Evolutionary conservation across 495 filamentous ascomycete species (phyloP), one percentile per base, ranked within the genome.

Genomic region (Hypoxylon fuscum): DNA sequence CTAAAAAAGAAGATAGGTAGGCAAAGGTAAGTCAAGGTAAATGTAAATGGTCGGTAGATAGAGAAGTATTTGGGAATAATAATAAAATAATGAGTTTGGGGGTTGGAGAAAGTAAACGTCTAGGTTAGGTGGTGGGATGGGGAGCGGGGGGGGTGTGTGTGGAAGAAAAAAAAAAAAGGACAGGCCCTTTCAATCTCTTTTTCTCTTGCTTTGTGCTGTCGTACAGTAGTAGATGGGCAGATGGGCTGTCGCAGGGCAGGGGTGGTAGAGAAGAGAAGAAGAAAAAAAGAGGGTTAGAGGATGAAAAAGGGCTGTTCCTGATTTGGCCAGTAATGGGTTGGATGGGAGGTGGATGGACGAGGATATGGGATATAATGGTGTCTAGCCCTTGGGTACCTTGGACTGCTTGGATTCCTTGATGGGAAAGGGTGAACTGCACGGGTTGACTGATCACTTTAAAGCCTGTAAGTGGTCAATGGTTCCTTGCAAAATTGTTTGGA

Each of bases 11-110:
- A 32, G 65, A 67, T 25, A 50, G 44, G 41, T 60, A 74, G 72
- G 70, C 77, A 69, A 37, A 73, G 79, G 43, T 79, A 79, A 68
- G 81, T 78, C 29, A 76, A 75, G n/a, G n/a, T n/a, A n/a, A n/a
- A n/a, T n/a, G n/a, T 61, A 77, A 74, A 62, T 74, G 52, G 45
- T 54, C 55, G 61, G 35, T 40, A 60, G 35, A 57, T 32, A 47
- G 41, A 55, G 55, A 59, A 62, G 50, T 62, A 54, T 61, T 50
- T 50, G 50, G 59, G 46, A 48, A 62, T 59, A 42, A 62, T 50
- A 52, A 63, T 53, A 59, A n/a, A n/a, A 59, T 55, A 46, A 57
- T 25, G 55, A 60, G 62, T 44, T 65, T 59, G 49, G 62, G 23
- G 62, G 62, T 44, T 54, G 62, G 55, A 59, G 50, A 65, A 55